Conservation (phyloP, 257 asterid genomes). For the Plantago ovata region DNA sequence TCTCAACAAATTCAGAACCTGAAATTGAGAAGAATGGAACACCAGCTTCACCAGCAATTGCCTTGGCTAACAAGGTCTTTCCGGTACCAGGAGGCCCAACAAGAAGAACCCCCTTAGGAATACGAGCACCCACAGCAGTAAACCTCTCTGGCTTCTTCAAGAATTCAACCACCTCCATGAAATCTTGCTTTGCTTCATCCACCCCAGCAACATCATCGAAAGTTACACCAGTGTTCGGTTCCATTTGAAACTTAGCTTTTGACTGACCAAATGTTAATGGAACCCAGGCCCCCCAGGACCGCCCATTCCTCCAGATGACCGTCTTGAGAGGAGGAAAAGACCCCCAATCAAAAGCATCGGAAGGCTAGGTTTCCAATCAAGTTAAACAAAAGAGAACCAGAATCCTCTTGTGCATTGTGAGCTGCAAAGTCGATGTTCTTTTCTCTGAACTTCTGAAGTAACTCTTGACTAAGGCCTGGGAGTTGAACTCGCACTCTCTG, state of each 20-base stretch:
- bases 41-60: slow-evolving; percentile 99
- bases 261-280: slow-evolving; percentile 82
- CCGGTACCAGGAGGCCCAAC: slow-evolving; percentile 99
- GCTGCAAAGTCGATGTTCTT: slow-evolving; percentile 95
- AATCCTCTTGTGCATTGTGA: slow-evolving; percentile 91
- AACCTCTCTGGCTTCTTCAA: slow-evolving; percentile 97
- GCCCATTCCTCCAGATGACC: slow-evolving; percentile 96
- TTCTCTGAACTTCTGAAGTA: slow-evolving; percentile 89
- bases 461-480: slow-evolving; percentile 98
- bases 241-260: slow-evolving; percentile 98
- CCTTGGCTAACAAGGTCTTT: slow-evolving; percentile 93
- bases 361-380: slow-evolving; percentile 86
- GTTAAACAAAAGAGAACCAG: slow-evolving; percentile 77
- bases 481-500: slow-evolving; percentile 95
- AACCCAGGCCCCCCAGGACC: slow-evolving; percentile 99
- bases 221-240: slow-evolving; percentile 94
- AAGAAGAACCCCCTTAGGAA: slow-evolving; percentile 97
- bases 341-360: slow-evolving; percentile 86
- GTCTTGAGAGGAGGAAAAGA: slow-evolving; percentile 85
- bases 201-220: slow-evolving; percentile 98
- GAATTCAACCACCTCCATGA: slow-evolving; percentile 97
- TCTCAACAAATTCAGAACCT: slow-evolving; percentile 98
- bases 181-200: slow-evolving; percentile 97
- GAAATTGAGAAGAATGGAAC: slow-evolving; percentile 97
- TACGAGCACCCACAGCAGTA: slow-evolving; percentile 97